phyloP scores from a whole-genome alignment of 177 flowering plant genomes.

The Vitis hybrid region DNA sequence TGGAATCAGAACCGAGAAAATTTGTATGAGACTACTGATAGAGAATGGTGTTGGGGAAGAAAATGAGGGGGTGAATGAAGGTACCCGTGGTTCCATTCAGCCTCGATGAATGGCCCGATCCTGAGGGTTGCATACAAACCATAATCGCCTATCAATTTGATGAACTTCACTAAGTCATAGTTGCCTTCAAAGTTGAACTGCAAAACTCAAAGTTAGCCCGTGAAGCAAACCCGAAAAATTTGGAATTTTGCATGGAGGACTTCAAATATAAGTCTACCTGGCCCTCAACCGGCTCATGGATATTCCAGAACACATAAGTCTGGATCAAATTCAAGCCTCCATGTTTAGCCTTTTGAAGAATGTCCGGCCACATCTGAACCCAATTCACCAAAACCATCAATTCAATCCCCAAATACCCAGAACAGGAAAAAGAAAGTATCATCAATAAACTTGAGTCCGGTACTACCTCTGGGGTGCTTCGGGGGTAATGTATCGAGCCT shows the following conservation, averaged over 20 bases:
- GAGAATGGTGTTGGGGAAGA: not conserved
- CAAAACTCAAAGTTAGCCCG: constrained; percentile 1
- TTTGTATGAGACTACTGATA: not conserved
- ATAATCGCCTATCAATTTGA: constrained; percentile 45
- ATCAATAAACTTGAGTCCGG: not conserved
- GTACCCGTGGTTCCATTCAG: constrained; percentile 91
- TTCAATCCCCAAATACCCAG: not conserved
- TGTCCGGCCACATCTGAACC: constrained; percentile 52
- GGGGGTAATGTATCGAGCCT: constrained; percentile 77
- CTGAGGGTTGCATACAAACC: constrained; percentile 62
- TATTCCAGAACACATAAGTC: constrained; percentile 95
- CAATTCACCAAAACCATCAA: constrained; percentile 1
- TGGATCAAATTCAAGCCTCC: constrained; percentile 70
- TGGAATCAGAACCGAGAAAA: constrained; percentile 15
- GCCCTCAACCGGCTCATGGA: constrained; percentile 82
- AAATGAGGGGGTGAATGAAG: not conserved
- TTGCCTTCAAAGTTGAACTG: constrained; percentile 66
- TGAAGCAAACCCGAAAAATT: not conserved
- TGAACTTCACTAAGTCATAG: constrained; percentile 66
- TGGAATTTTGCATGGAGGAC: not conserved
- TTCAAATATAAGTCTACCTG: constrained; percentile 40
- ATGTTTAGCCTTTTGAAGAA: constrained; percentile 38
- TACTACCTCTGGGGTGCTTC: constrained; percentile 56
- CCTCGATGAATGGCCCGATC: constrained; percentile 85
- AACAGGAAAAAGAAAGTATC: not conserved